These are phyloP conservation scores for Glarea lozoyensis DNA, from an alignment of 495 filamentous ascomycete species.

Conservation along the genomic window DNA sequence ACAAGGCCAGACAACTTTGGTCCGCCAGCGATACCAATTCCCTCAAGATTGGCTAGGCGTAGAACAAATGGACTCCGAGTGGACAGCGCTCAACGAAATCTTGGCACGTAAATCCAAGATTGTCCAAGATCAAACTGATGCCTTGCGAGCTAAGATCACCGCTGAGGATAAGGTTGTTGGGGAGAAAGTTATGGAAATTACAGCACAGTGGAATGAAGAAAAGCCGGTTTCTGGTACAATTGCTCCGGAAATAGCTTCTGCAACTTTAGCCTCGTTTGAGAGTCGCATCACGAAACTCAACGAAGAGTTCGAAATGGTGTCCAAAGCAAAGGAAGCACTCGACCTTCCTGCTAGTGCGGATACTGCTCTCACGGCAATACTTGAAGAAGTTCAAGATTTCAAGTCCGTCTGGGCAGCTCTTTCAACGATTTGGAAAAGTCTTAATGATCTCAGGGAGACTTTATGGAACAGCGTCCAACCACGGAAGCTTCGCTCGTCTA, in stretches of 20 bases:
- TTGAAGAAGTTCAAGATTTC: slow-evolving; percentile 98
- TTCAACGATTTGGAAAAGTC: slow-evolving; percentile 91
- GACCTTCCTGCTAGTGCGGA: slow-evolving; percentile 75
- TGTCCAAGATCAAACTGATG: slow-evolving; percentile 92
- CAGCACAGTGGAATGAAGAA: slow-evolving; percentile 81
- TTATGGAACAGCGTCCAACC: slow-evolving; percentile 92
- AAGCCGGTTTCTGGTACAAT: slow-evolving; percentile 94
- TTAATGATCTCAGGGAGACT: slow-evolving; percentile 85
- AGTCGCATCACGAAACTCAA: slow-evolving; percentile 69
- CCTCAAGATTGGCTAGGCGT: slow-evolving; percentile 87
- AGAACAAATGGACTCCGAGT: slow-evolving; percentile 89
- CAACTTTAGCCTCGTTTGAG: slow-evolving; percentile 72
- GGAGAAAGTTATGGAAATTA: slow-evolving; percentile 77
- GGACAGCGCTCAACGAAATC: slow-evolving; percentile 83
- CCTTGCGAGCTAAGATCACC: slow-evolving; percentile 85
- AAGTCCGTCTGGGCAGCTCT: slow-evolving; percentile 95
- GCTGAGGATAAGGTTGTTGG: slow-evolving; percentile 88
- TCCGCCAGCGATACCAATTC: slow-evolving; percentile 86
- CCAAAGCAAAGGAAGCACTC: slow-evolving; percentile 91
- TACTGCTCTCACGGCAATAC: slow-evolving; percentile 64
- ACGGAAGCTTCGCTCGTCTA: slow-evolving; percentile 75
- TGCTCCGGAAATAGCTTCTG: slow-evolving; percentile 75
- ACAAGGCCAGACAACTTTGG: slow-evolving; percentile 84
- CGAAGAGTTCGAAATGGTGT: slow-evolving; percentile 85
- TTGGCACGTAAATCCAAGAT: slow-evolving; percentile 84